Conservation (phyloP, 495 filamentous ascomycete species). For the Entonaema liquescens region DNA sequence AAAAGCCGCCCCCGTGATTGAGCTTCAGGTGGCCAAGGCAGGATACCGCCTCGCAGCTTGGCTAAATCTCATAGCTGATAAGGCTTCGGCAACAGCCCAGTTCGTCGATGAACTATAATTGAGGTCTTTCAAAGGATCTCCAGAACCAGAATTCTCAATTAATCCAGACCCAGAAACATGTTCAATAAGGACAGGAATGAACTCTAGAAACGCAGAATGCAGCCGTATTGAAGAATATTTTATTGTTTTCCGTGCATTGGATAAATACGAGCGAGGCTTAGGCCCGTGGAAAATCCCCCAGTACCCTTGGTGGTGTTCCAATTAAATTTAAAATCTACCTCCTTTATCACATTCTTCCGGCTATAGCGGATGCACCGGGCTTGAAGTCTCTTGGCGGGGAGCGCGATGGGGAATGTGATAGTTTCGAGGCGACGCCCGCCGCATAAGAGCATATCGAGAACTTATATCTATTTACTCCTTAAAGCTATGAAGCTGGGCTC, state of each 20-base stretch:
- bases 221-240: constrained; percentile 1
- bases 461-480: constrained; percentile 5
- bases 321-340: constrained; percentile 14
- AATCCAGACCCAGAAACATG: constrained; percentile 7
- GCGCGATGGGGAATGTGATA: constrained; percentile 3
- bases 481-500: constrained; percentile 5
- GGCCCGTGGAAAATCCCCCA: constrained; percentile 21
- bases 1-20: constrained; percentile 67
- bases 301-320: constrained; percentile 23
- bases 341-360: not conserved
- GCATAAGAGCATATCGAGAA: constrained; percentile 1
- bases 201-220: constrained; percentile 8
- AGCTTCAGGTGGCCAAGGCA: constrained; percentile 77
- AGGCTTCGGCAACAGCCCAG: constrained; percentile 22
- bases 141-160: not conserved
- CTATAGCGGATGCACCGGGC: not conserved
- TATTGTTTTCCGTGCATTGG: not conserved
- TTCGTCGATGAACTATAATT: constrained; percentile 39
- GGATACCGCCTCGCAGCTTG: constrained; percentile 73
- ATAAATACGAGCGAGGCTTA: constrained; percentile 12
- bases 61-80: constrained; percentile 64
- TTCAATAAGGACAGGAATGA: constrained; percentile 9
- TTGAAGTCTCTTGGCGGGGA: constrained; percentile 9
- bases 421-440: constrained; percentile 12
- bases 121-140: not conserved